Evolutionary conservation across 805 yeast genomes (phyloP), one percentile per base, ranked within the genome.

Genomic region (Starmera pachycereana): DNA sequence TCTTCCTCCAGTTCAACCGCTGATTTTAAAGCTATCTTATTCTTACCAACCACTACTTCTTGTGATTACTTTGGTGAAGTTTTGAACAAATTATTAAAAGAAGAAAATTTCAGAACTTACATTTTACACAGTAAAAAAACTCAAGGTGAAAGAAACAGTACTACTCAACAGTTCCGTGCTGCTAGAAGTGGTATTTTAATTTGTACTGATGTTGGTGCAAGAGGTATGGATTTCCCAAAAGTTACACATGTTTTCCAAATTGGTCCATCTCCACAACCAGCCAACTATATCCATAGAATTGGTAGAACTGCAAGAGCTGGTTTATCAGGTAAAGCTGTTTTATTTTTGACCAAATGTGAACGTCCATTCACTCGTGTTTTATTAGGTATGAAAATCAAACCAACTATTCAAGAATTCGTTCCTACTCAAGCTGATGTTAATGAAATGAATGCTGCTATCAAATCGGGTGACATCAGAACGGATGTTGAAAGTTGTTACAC

Each of bases 231-330:
- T 66, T 85, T 90, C 71, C 92, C 89, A 41, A 76, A 76, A 50
- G 94, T 90, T 27, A 63, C 87, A 22, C 85, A 86, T 56, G 97
- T 90, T 39, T 65, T 83, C 51, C 97, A 90, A 65, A 60, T 86
- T 40, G 84, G 90, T 48, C 71, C 79, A n/a, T 85, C 92, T 44
- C 62, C 70, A 36, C 85, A 80, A 42, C 62, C 77, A 19, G 75
- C 89, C n/a, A 81, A 82, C 46, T 88, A 89, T 57, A 77, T 88
- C 43, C 97, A 90, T 63, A 81, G 95, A 61, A 81, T 90, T 54
- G 97, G 97, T 44, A 80, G 97, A 70, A 90, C 97, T 12, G 97
- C 95, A 34, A 78, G 97, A 64, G 95, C 89, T 40, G 96, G 96
- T 41, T 71, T 72, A 43, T 65, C 69, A 19, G 97, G 97, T 46